These are phyloP conservation scores for Stachybotrys elegans DNA, from an alignment of 2,329 filamentous ascomycete species.

Conservation along the genomic window DNA sequence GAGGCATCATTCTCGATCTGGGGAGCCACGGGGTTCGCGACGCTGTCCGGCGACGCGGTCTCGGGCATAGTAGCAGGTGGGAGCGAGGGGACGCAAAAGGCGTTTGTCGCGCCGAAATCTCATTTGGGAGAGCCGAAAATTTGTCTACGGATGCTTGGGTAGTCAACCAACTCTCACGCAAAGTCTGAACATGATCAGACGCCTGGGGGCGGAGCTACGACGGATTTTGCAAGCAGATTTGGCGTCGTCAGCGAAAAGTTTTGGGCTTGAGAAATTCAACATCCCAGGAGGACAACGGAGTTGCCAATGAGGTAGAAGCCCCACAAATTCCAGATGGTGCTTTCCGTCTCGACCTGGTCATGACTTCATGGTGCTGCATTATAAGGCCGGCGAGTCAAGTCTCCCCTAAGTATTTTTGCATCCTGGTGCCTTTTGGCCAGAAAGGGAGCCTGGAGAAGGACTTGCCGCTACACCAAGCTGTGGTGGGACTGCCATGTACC, in stretches of 20 bases:
- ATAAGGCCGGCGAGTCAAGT: no score
- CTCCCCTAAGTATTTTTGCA: no score
- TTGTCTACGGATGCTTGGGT: conserved; percentile 47
- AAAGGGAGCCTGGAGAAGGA: no score
- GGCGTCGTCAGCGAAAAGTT: conserved; percentile 48
- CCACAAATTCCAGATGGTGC: no score
- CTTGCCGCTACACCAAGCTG: no score
- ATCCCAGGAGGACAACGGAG: no score
- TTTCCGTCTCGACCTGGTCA: no score
- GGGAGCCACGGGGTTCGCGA: conserved; percentile 22
- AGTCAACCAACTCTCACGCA: conserved; percentile 38
- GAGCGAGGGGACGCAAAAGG: conserved; percentile 37
- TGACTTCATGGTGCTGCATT: no score
- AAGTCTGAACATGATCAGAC: conserved; percentile 52
- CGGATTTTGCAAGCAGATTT: conserved; percentile 37
- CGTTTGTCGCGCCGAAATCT: conserved; percentile 50
- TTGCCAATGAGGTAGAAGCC: no score
- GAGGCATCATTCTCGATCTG: conserved; percentile 18
- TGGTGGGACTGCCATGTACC: no score
- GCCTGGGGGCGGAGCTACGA: conserved; percentile 39
- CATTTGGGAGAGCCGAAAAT: conserved; percentile 54
- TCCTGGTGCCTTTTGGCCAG: no score
- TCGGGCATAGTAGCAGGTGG: conserved; percentile 50
- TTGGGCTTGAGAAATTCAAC: conserved; percentile 25
- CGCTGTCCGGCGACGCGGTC: conserved; percentile 51